Percentiles rank a stretch among this genome's conserved stretches.
Evolutionary conservation across 176 grass and related monocot genomes (phyloP).

Genomic region (Calamus simplicifolius): DNA sequence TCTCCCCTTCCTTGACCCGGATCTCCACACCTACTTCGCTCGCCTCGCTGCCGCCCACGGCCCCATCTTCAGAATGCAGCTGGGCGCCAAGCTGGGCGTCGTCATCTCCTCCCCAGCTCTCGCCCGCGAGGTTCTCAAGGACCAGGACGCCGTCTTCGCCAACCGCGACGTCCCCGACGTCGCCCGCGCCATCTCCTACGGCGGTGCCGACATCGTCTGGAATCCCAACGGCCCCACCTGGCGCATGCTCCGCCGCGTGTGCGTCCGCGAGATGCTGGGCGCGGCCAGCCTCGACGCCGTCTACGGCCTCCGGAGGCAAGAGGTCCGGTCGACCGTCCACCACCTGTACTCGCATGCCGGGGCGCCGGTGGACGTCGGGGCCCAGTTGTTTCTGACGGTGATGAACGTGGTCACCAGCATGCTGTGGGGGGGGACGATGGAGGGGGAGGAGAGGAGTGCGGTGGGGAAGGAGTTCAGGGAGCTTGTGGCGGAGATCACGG

Average conservation of each 20-base stretch:
- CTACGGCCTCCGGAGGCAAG: conserved; percentile 35
- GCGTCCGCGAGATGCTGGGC: conserved; percentile 65
- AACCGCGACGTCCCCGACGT: conserved; percentile 43
- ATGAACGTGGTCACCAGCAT: conserved; percentile 62
- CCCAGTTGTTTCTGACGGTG: conserved; percentile 49
- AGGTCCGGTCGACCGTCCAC: conserved; percentile 37
- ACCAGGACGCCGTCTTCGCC: conserved; percentile 56
- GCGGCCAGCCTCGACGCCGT: conserved; percentile 38
- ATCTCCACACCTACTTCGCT: conserved; percentile 55
- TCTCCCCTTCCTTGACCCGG: conserved; percentile 48
- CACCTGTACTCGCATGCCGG: conserved; percentile 21
- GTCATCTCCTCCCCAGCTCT: conserved; percentile 42
- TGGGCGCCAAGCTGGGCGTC: conserved; percentile 59
- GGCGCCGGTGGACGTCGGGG: conserved; percentile 33
- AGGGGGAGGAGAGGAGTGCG: conserved; percentile 20
- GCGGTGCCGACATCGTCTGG: conserved; percentile 60
- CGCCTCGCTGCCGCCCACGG: conserved; percentile 41
- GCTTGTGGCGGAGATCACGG: conserved; percentile 57
- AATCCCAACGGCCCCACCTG: conserved; percentile 57
- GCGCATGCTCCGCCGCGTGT: conserved; percentile 60
- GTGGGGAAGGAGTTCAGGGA: conserved; percentile 47
- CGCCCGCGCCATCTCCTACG: conserved; percentile 44
- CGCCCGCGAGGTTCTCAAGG: conserved; percentile 43
- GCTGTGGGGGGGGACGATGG: conserved; percentile 62
- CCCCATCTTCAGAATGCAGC: conserved; percentile 62